phyloP scores from a whole-genome alignment of 2,329 filamentous ascomycete genomes.

The Epichloe scottii region DNA sequence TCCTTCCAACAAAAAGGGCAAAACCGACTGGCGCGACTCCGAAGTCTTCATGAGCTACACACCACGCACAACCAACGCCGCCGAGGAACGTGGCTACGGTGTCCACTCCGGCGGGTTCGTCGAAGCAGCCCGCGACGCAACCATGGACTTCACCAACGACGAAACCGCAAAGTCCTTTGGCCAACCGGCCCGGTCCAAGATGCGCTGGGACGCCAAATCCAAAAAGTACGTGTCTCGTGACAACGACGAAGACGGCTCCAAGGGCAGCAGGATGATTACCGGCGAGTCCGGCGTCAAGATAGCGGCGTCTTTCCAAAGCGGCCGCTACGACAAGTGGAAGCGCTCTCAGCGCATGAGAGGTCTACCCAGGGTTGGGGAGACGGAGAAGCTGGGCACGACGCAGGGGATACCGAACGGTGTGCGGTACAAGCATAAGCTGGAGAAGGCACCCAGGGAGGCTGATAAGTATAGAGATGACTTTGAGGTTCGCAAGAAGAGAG shows the following conservation, averaged over 20 bases:
- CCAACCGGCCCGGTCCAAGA: conserved; percentile 57
- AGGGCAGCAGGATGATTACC: conserved; percentile 57
- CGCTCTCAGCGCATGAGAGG: conserved; percentile 70
- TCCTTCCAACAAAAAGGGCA: conserved; percentile 36
- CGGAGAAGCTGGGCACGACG: conserved; percentile 40
- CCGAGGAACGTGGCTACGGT: conserved; percentile 86
- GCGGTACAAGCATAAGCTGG: conserved; percentile 74
- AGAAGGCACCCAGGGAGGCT: conserved; percentile 81
- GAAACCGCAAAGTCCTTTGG: conserved; percentile 71
- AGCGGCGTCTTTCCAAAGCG: conserved; percentile 82
- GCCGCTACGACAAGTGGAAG: conserved; percentile 87
- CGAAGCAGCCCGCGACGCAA: conserved; percentile 70
- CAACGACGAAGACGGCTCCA: conserved; percentile 90
- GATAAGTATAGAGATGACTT: conserved; percentile 91
- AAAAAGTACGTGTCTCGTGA: conserved; percentile 87
- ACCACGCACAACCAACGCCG: conserved; percentile 65
- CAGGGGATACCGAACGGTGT: conserved; percentile 19
- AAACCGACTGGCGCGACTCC: conserved; percentile 61
- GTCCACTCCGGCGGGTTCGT: conserved; percentile 83
- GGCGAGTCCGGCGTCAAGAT: conserved; percentile 95
- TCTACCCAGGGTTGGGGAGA: conserved; percentile 71
- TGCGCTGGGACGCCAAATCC: conserved; percentile 95
- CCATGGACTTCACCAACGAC: conserved; percentile 89
- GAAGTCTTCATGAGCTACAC: conserved; percentile 97
- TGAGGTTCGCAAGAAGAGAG: conserved; percentile 78